A percentile compares a stretch with the other conserved stretches of the same genome.
These are phyloP conservation scores for Kwoniella mangroviensis DNA, from an alignment of 768 basidiomycete genomes.

Conservation along the genomic window DNA sequence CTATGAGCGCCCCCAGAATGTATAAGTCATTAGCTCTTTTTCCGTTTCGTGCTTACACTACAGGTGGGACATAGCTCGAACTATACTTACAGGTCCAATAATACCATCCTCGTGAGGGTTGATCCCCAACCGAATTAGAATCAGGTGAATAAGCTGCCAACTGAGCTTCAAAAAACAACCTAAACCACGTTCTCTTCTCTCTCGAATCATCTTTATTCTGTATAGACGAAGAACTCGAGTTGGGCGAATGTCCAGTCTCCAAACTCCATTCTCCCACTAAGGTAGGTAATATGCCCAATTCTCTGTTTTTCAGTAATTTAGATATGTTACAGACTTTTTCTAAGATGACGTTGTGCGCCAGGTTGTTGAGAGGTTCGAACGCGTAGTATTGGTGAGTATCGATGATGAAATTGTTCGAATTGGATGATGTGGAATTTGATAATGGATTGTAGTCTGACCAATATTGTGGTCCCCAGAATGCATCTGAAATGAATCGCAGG, in stretches of 20 bases:
- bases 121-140: slow-evolving; percentile 24
- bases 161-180: slow-evolving; percentile 56
- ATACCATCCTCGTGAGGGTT: slow-evolving; percentile 51
- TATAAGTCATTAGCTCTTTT: no score
- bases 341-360: slow-evolving; percentile 49
- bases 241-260: slow-evolving; percentile 49
- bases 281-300: slow-evolving; percentile 17
- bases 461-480: slow-evolving; percentile 53
- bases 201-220: slow-evolving; percentile 34
- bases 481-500: slow-evolving; percentile 30
- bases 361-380: slow-evolving; percentile 49
- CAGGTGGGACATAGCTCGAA: no score
- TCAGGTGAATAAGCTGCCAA: slow-evolving; percentile 47
- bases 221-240: slow-evolving; percentile 22
- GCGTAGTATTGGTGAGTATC: slow-evolving; percentile 57
- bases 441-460: slow-evolving; percentile 51
- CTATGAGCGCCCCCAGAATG: no score
- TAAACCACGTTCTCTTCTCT: slow-evolving; percentile 53
- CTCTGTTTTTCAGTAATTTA: slow-evolving; percentile 31
- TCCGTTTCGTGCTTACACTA: neutral
- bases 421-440: slow-evolving; percentile 5
- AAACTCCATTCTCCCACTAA: slow-evolving; percentile 57
- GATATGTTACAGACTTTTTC: slow-evolving; percentile 53
- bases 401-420: slow-evolving; percentile 29
- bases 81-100: slow-evolving; percentile 55